Evolutionary conservation across 1,284 basidiomycete genomes (phyloP).

Genomic region (Erythrobasidium hasegawianum): DNA sequence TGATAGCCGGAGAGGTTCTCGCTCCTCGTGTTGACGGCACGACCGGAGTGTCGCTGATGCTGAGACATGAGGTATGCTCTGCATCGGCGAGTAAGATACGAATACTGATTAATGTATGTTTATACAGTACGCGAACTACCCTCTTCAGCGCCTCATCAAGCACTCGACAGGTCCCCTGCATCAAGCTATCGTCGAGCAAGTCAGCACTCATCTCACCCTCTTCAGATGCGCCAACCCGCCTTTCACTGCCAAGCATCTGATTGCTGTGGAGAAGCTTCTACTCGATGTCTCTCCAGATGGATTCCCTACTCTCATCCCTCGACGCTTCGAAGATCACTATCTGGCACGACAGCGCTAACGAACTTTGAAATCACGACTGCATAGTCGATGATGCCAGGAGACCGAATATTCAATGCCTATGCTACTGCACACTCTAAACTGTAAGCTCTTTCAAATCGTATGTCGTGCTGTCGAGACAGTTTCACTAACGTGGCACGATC

Average conservation of each 20-base stretch:
- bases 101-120: no score
- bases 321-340: conserved; percentile 31
- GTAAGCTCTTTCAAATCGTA: no score
- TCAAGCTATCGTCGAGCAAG: conserved; percentile 26
- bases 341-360: conserved; percentile 15
- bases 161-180: conserved; percentile 21
- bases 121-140: conserved; percentile 32
- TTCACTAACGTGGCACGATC: no score
- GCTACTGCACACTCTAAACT: no score
- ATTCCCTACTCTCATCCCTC: conserved; percentile 23
- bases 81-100: no score
- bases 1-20: conserved; percentile 49
- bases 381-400: no score
- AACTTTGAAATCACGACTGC: no score
- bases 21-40: conserved; percentile 45
- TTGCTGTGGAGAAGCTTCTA: conserved; percentile 31
- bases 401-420: no score
- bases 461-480: no score
- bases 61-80: conserved; percentile 25
- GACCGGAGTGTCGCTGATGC: conserved; percentile 37
- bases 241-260: conserved; percentile 29
- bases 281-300: conserved; percentile 14
- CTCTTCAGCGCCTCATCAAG: conserved; percentile 31
- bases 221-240: conserved; percentile 30
- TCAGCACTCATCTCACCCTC: conserved; percentile 24